Base-by-base conservation (phyloP, 2,329 filamentous ascomycete species). In the Didymella keratinophila region DNA sequence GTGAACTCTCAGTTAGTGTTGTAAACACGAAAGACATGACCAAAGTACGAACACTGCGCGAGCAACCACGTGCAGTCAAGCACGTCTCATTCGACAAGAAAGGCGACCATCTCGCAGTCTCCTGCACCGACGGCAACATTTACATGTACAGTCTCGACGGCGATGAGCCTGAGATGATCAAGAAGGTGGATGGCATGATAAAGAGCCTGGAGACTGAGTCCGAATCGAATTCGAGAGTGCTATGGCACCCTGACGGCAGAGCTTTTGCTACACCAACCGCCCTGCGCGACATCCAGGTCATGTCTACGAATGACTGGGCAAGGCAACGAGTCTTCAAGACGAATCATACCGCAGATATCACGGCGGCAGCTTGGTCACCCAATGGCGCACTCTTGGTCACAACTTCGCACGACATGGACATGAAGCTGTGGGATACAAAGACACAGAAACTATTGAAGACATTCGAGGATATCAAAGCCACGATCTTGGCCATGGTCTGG, bases 241-340 rank as follows among this genome's bases (percentile, higher is more conserved):
- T 87, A 0, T 99, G 95, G 95, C 95, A 98, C 78, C 96, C 96
- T 0, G 94, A 98, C 73, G 94, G 95, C 20, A 87, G 92, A 65
- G 92, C 93, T 3, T 96, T 99, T 77, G 93, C 92, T 1, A 88
- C 91, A 20, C 88, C 92, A 0, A 97, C 93, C 20, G 86, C 90
- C 0, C 92, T 90, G 21, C 86, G 89, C 69, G 69, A 78, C 89
- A 96, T 73, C 87, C 90, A 96, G 70, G 86, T 97, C 37, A 85
- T 97, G 55, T 96, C 94, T n/a, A 88, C 88, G 61, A 87, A 87
- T 51, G 92, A 97, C 74, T 97, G 94, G 91, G 91, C 93, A 73
- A 89, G 90, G 66, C 93, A 98, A 75, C 86, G 90, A 60, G 79
- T 82, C 0, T 99, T 99, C 73, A 80, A 87, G 8, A 87, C 88